Base-by-base conservation (phyloP, 176 grass and related monocot genomes). In the Oryza australiensis region DNA sequence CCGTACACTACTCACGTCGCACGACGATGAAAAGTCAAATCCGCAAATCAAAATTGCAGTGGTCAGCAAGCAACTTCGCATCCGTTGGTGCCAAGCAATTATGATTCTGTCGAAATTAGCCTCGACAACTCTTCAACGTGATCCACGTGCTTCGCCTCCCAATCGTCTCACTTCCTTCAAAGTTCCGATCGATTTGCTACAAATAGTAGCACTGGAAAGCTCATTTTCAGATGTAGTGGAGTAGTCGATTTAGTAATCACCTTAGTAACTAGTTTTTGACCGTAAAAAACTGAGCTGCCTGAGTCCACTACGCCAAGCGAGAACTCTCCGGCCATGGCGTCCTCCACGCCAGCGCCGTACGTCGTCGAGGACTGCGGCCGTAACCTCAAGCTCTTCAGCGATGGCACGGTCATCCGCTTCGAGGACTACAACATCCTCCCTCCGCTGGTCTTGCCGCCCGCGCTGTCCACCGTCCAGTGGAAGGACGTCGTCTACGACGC, bases 401-500 rank as follows among this genome's bases (percentile, higher is more conserved):
- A 86, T 78, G 78, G 87, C 30, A 82, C 83, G 14, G 66, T 82
- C 55, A 5, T 66, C 43, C 83, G 78, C 28, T 34, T 20, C 51
- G 4, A 20, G 4, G 37, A 51, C 63, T 12, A 4, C 55, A 24
- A 68, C 41, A 18, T 3, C 26, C 65, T 81, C 55, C 82, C 82
- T 7, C 7, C 40, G 0, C 26, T 13, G 7, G 20, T 20, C 7
- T 66, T 72, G 18, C 38, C 53, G 2, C 12, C 82, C 30, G n/a
- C 42, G 6, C 22, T 33, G 24, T 14, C 72, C 20, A 65, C 23
- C 20, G 59, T 32, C 7, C 7, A 66, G 1, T 85, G 78, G 78
- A 89, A 81, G 72, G 87, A 85, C 55, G 42, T 72, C 65, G 41
- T 72, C 13, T 85, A 85, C 77, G 66, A 81, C 72, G 20, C 82